A percentile compares a stretch with the other conserved stretches of the same genome.
phyloP scores from a whole-genome alignment of 495 filamentous ascomycete genomes.

The Aspergillus wentii region DNA sequence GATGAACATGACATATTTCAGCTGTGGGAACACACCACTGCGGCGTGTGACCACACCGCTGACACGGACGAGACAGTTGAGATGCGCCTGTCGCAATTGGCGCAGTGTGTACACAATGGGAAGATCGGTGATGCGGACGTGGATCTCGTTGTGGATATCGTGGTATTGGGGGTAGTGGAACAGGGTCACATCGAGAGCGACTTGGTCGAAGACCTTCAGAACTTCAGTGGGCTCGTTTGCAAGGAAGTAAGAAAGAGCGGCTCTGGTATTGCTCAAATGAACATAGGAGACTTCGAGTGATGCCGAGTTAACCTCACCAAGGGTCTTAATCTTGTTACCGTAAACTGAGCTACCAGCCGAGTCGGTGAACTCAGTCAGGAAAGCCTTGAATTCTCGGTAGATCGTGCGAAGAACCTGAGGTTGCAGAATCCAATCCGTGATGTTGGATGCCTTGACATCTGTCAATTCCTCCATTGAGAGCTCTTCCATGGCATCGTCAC shows the following conservation, averaged over 20 bases:
- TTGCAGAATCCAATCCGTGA: conserved; percentile 92
- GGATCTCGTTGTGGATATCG: conserved; percentile 95
- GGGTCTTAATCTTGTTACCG: conserved; percentile 82
- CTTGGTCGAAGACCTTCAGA: conserved; percentile 93
- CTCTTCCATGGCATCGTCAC: conserved; percentile 88
- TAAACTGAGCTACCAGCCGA: conserved; percentile 85
- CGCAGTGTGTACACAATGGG: conserved; percentile 96
- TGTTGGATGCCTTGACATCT: conserved; percentile 88
- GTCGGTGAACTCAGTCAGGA: conserved; percentile 94
- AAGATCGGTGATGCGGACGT: conserved; percentile 93
- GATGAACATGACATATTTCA: conserved; percentile 97
- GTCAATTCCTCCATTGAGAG: conserved; percentile 85
- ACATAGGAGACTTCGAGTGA: conserved; percentile 94
- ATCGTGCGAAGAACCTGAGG: conserved; percentile 90
- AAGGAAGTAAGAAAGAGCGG: conserved; percentile 95
- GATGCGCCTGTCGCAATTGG: conserved; percentile 90
- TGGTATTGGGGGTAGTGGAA: conserved; percentile 97
- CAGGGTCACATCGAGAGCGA: conserved; percentile 90
- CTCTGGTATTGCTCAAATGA: conserved; percentile 82
- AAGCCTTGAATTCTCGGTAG: conserved; percentile 93
- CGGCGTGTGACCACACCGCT: conserved; percentile 93
- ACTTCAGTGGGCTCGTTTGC: conserved; percentile 93
- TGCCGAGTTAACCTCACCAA: conserved; percentile 95
- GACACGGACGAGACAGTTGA: conserved; percentile 94
- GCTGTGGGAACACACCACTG: conserved; percentile 95